Base-by-base conservation (phyloP, 768 basidiomycete species). In the Ramaria sp. region DNA sequence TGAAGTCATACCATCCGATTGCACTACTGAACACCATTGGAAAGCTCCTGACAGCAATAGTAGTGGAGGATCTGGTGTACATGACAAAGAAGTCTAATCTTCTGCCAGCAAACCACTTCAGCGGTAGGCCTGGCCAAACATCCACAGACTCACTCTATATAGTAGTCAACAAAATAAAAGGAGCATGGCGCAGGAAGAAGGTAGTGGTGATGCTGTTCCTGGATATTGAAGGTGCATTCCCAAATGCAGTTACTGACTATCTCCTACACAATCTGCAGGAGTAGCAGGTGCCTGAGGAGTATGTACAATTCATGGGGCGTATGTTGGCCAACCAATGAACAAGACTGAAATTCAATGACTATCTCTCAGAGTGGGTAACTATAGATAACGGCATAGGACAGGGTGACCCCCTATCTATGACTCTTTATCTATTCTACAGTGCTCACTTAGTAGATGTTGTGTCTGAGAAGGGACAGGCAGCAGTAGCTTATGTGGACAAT, bases 101-200 rank as follows among this genome's bases (percentile, higher is more conserved):
- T 0, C 66, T 70, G 10, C 69, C 65, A 0, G 11, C 5, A 5
- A 63, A 43, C n/a, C 69, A 70, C 38, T 69, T 67, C 42, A 65
- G 69, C 9, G 67, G 66, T 11, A 20, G 68, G 22, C 67, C 67
- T 2, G 68, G 68, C 7, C 9, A 67, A 22, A 54, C 61, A 17
- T 53, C 61, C 24, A 67, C 65, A 2, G 68, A 70, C 60, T 58
- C 65, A 7, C 27, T 70, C 4, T 66, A 69, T 45, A 53, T 67
- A 1, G 59, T 77, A 0, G 65, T 70, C 6, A 54, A 70, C 3
- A 64, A 60, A 12, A 65, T 78, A 22, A 70, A 75, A 43, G 63
- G 67, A 0, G 69, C 71, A 0, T 77, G 65, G 67, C 50, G 61
- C 4, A 47, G 51, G 22, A 51, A 57, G 0, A 52, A 65, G 33